phyloP scores from a whole-genome alignment of 2,329 filamentous ascomycete genomes.

The Cytospora schulzeri region DNA sequence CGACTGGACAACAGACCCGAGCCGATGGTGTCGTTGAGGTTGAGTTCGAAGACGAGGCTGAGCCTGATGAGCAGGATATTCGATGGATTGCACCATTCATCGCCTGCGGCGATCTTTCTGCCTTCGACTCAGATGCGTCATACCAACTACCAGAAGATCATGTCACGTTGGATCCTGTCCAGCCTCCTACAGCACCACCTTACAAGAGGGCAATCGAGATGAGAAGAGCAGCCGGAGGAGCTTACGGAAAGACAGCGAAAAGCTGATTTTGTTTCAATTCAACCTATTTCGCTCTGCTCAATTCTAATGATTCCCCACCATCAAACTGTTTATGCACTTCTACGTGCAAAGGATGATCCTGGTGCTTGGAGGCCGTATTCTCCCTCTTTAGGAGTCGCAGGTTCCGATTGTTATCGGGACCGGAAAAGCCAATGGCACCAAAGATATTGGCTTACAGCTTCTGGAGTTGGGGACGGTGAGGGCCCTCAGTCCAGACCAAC shows the following conservation, averaged over 20 bases:
- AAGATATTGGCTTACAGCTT: slow-evolving; percentile 52
- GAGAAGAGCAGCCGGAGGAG: slow-evolving; percentile 73
- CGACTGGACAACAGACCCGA: slow-evolving; percentile 1
- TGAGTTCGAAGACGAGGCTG: slow-evolving; percentile 50
- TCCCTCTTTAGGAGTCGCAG: slow-evolving; percentile 43
- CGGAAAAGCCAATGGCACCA: slow-evolving; percentile 39
- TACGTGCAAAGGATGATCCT: not conserved
- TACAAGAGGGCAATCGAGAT: slow-evolving; percentile 91
- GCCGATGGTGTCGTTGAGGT: slow-evolving; percentile 47
- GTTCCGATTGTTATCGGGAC: slow-evolving; percentile 7
- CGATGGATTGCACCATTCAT: slow-evolving; percentile 95
- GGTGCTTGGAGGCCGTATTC: slow-evolving; percentile 34
- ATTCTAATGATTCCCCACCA: not conserved
- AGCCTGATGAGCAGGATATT: slow-evolving; percentile 44
- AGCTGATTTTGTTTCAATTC: not conserved
- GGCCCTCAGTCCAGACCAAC: slow-evolving; percentile 63
- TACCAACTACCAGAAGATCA: slow-evolving; percentile 87
- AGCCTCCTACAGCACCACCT: slow-evolving; percentile 92
- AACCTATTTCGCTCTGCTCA: not conserved
- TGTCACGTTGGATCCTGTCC: slow-evolving; percentile 85
- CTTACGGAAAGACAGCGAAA: slow-evolving; percentile 69
- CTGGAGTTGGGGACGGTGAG: slow-evolving; percentile 36
- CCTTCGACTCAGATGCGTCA: slow-evolving; percentile 94
- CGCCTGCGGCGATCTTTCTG: slow-evolving; percentile 93
- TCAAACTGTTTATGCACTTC: not conserved